phyloP scores from a whole-genome alignment of 768 basidiomycete species.

The Xerocomellus chrysenteron region DNA sequence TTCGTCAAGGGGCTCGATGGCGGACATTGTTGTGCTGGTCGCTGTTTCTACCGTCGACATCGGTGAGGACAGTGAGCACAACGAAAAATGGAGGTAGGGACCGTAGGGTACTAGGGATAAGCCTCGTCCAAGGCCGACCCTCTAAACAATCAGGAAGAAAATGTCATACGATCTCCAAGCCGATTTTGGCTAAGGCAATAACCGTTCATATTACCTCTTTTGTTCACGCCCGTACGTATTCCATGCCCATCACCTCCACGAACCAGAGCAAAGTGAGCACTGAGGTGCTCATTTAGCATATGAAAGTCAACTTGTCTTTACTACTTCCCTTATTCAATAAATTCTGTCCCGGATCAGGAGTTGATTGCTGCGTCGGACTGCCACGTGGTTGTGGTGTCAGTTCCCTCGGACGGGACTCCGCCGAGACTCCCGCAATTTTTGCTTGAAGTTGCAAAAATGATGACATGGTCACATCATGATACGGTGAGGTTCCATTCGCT shows the following conservation, averaged over 20 bases:
- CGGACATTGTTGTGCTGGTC: not conserved
- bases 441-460: no score
- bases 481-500: no score
- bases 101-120: not conserved
- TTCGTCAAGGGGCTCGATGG: slow-evolving; percentile 19
- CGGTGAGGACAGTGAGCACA: not conserved
- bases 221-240: not conserved
- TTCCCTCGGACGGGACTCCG: no score
- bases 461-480: no score
- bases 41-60: slow-evolving; percentile 14
- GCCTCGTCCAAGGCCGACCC: not conserved
- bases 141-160: slow-evolving; percentile 4
- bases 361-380: no score
- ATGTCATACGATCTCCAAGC: slow-evolving; percentile 20
- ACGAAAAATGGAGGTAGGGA: not conserved
- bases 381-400: no score
- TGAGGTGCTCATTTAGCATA: not conserved
- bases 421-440: no score
- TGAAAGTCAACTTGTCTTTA: no score
- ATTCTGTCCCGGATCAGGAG: no score
- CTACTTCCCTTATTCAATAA: no score
- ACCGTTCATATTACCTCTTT: slow-evolving; percentile 13
- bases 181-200: slow-evolving; percentile 4
- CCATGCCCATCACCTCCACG: not conserved
- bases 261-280: no score